Evolutionary conservation across 2,329 filamentous ascomycete species (phyloP), one percentile per base, ranked within the genome.

Genomic region (Hypoxylon rubiginosum): DNA sequence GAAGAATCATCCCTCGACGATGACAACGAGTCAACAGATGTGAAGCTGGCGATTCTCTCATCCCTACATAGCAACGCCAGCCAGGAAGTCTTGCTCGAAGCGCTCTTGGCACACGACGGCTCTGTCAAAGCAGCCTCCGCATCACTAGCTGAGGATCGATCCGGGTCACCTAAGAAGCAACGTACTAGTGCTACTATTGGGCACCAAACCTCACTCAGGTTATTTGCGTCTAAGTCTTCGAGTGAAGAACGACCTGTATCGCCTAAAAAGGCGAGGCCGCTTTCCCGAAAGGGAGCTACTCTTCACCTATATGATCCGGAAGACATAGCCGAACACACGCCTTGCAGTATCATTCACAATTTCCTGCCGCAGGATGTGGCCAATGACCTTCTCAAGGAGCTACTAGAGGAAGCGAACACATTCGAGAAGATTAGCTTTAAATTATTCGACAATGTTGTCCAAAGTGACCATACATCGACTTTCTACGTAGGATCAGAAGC

Each of bases 331-430:
- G 85, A 87, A 24, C 87, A 97, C 75, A 97, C 95, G 0, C 94
- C 96, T 0, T 97, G 94, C 79, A 94, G 92, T 10, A 92, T 98
- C 70, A 89, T 97, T 59, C 94, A 97, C 79, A 96, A 97, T 74
- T 97, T 98, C 72, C 83, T 99, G 0, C 89, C 93, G 0, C 30
- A 84, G 0, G 83, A 90, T 1, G 84, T 92, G 63, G 95, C 96
- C 41, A 91, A 93, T 69, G 83, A 85, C 0, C 83, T 99, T 11
- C 82, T 98, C 0, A 77, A 79, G 32, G 94, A 98, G 76, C 84
- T 98, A 39, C 80, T 97, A 0, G 80, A 85, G 1, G 93, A 97
- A 79, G 85, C 91, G 0, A 82, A 86, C 21, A 87, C 90, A 0
- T 97, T 94, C 75, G 83, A 89, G 53, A 88, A 85, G 68, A 86